phyloP scores from a whole-genome alignment of 2,329 filamentous ascomycete genomes.

The Cladophialophora carrionii region DNA sequence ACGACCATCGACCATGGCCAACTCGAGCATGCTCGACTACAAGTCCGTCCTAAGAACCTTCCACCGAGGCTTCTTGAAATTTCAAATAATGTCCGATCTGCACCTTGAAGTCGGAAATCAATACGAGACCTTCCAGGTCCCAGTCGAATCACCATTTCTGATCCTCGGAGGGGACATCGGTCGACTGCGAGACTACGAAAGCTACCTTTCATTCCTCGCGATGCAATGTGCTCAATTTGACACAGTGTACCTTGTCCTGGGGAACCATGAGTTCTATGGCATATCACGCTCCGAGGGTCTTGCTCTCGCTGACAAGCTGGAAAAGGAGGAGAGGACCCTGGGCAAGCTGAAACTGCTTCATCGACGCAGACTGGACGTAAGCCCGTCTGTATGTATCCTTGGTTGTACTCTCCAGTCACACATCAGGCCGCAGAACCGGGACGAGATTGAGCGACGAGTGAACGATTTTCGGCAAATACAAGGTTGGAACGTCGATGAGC shows the following conservation, averaged over 20 bases:
- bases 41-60: not conserved
- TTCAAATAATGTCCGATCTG: slow-evolving; percentile 41
- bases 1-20: too few species aligned
- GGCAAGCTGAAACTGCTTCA: slow-evolving; percentile 41
- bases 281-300: slow-evolving; percentile 36
- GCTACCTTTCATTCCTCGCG: slow-evolving; percentile 39
- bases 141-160: slow-evolving; percentile 31
- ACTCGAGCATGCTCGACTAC: not conserved
- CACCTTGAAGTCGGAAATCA: slow-evolving; percentile 40
- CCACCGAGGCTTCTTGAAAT: not conserved
- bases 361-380: slow-evolving; percentile 39
- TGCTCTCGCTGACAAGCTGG: slow-evolving; percentile 38
- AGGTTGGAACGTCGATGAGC: slow-evolving; percentile 55
- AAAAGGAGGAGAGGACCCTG: slow-evolving; percentile 40
- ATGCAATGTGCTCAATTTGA: slow-evolving; percentile 39
- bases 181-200: slow-evolving; percentile 39
- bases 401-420: slow-evolving; percentile 63
- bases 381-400: slow-evolving; percentile 54
- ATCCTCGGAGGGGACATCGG: slow-evolving; percentile 45
- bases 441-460: slow-evolving; percentile 51
- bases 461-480: slow-evolving; percentile 60
- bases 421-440: slow-evolving; percentile 48
- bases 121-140: slow-evolving; percentile 38
- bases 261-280: slow-evolving; percentile 47
- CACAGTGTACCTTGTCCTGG: slow-evolving; percentile 42